Base-by-base conservation (phyloP, 352 stramenopile genomes). In the Poterioochromonas sp. region DNA sequence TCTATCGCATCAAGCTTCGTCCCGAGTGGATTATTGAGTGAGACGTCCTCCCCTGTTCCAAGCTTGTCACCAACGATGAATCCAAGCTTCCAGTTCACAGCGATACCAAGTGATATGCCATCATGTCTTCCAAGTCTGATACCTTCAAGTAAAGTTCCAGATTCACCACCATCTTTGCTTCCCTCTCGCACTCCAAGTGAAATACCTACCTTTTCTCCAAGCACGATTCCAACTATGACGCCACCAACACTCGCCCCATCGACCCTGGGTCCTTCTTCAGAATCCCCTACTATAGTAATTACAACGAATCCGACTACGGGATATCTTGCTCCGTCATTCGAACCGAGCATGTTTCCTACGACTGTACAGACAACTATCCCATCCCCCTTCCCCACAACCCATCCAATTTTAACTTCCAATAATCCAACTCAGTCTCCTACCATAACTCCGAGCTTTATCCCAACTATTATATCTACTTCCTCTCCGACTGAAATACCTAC, bases 321-420 rank as follows among this genome's bases (percentile, higher is more conserved):
- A 58, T 58, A 58, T 58, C 47, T 58, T 58, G 47, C 47, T 58
- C 47, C 47, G 47, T 58, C 47, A 58, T 58, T 58, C 47, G 47
- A 58, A 58, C 47, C 47, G 47, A 58, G 47, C 47, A 58, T 58
- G 47, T 58, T 58, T 58, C 47, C 47, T 58, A 58, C 47, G 47
- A 58, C 47, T 58, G 47, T 58, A 58, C 47, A 58, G 47, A 58
- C 47, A 58, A 58, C 47, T 58, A 58, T 58, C 47, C 47, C 47
- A 58, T 58, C 47, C 47, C 47, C 47, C 47, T 58, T 58, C 47
- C 47, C 47, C 47, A 58, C 47, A 58, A 58, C 47, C 47, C 47
- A 58, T 58, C 47, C 47, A 58, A 58, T 58, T 58, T 58, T 58
- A 58, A 58, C 47, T 58, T 58, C 47, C 47, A 58, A 58, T 58